phyloP scores from a whole-genome alignment of 1,139 yeast genomes.

The Geotrichum histeridarum region DNA sequence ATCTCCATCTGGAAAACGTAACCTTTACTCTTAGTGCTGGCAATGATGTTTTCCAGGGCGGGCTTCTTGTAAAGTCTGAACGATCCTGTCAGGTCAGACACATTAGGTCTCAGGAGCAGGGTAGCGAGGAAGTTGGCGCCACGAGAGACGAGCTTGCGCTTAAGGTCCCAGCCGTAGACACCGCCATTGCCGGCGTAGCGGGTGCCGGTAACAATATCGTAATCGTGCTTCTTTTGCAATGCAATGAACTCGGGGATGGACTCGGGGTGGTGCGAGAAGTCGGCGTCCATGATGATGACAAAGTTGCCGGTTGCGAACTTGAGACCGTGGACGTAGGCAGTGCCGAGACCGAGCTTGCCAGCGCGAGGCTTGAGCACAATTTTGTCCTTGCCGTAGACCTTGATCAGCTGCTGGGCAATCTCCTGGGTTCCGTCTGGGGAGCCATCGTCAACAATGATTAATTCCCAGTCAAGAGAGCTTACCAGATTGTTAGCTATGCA shows the following conservation, averaged over 20 bases:
- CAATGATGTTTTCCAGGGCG: constrained; percentile 61
- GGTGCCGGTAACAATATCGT: constrained; percentile 80
- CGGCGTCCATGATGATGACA: constrained; percentile 83
- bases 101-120: constrained; percentile 64
- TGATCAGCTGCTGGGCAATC: constrained; percentile 60
- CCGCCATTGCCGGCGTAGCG: constrained; percentile 81
- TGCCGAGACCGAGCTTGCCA: constrained; percentile 76
- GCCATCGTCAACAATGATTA: constrained; percentile 71
- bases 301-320: constrained; percentile 68
- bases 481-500: background rate
- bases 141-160: constrained; percentile 71
- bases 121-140: constrained; percentile 80
- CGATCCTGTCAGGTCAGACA: constrained; percentile 74
- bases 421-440: constrained; percentile 83
- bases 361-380: constrained; percentile 68
- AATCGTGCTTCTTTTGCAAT: constrained; percentile 59
- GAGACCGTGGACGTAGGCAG: constrained; percentile 78
- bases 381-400: constrained; percentile 58
- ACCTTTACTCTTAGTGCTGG: constrained; percentile 69
- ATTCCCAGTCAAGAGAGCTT: constrained; percentile 63
- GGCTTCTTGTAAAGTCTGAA: constrained; percentile 72
- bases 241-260: constrained; percentile 73
- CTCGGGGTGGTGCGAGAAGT: constrained; percentile 73
- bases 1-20: constrained; percentile 87
- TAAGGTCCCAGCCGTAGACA: constrained; percentile 80